These are phyloP conservation scores for Suillus fuscotomentosus DNA, from an alignment of 768 basidiomycete species.

Conservation along the genomic window DNA sequence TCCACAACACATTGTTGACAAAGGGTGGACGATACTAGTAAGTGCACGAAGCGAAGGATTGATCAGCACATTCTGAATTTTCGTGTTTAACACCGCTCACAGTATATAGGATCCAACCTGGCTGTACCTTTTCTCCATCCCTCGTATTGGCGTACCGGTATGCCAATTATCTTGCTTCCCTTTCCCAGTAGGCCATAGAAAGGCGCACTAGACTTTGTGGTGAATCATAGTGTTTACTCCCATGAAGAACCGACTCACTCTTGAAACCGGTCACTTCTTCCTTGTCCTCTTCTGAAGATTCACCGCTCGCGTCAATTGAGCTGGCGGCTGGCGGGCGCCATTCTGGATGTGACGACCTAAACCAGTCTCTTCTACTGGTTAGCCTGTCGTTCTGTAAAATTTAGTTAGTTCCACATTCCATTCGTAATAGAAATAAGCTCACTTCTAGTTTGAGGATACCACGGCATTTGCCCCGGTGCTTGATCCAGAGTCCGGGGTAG, in stretches of 20 bases:
- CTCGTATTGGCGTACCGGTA: conserved; percentile 22
- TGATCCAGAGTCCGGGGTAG: conserved; percentile 35
- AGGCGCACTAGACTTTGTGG: conserved; percentile 13
- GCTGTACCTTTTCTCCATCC: no score
- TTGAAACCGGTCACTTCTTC: conserved; percentile 12
- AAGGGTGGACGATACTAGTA: not conserved
- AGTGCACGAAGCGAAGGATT: not conserved
- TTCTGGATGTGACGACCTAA: not conserved
- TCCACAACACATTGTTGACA: not conserved
- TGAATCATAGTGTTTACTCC: conserved; percentile 9
- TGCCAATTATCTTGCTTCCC: conserved; percentile 13
- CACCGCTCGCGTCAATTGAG: not conserved
- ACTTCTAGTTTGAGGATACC: conserved; percentile 24
- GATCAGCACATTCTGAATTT: not conserved
- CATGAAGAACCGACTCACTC: conserved; percentile 18
- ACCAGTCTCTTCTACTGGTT: not conserved
- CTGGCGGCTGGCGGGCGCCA: not conserved
- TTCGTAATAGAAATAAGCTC: conserved; percentile 7
- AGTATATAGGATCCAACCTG: not conserved
- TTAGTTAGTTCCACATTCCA: conserved; percentile 11
- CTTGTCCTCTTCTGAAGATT: not conserved
- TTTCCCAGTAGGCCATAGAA: conserved; percentile 10
- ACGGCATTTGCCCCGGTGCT: conserved; percentile 31
- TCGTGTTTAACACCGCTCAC: not conserved
- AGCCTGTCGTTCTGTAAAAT: conserved; percentile 15